Evolutionary conservation across 2,329 filamentous ascomycete species (phyloP), one percentile per base, ranked within the genome.

Genomic region (Fusarium sp.): DNA sequence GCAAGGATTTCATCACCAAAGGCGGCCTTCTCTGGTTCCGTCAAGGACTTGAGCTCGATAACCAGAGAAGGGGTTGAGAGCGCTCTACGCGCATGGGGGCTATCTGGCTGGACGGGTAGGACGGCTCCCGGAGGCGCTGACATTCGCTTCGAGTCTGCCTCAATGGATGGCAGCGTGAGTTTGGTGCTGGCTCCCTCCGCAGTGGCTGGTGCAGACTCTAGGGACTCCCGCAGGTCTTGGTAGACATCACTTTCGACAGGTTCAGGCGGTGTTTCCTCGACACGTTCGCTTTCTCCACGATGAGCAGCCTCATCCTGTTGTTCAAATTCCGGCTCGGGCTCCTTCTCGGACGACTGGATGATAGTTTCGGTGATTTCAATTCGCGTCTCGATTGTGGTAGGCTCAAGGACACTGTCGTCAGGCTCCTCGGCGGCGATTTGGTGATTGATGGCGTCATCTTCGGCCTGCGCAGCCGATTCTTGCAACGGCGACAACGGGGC

Each of bases 261-360:
- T 20, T 72, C 62, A 17, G 65, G 59, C 0, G 72, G 72, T 22
- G 69, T 74, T 25, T 74, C 71, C 20, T 72, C 71, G 2, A 74
- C 62, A 4, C 65, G 62, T 14, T 74, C 69, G 25, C 38, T 57
- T 32, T 74, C 68, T 7, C 30, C 57, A 43, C 33, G 45, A 14
- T 30, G 14, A 17, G n/a, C 15, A 43, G 20, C 40, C 20, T 35
- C 30, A 12, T 38, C 64, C 15, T 40, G 68, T 20, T 64, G 58
- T 35, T 52, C 25, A 45, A 10, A 1, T 22, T 10, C 40, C 52
- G 57, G 12, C 20, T 72, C 65, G 6, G 65, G 47, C 25, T 72
- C 47, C 6, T 67, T 74, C 43, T 74, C 72, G 9, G 71, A 74
- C 6, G 72, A 74, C n/a, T 74, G 71, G n/a, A 74, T 40, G 20